Percentiles rank a stretch among this genome's conserved stretches.
phyloP scores from a whole-genome alignment of 2,329 filamentous ascomycete genomes.

The Aspergillus luchuensis region DNA sequence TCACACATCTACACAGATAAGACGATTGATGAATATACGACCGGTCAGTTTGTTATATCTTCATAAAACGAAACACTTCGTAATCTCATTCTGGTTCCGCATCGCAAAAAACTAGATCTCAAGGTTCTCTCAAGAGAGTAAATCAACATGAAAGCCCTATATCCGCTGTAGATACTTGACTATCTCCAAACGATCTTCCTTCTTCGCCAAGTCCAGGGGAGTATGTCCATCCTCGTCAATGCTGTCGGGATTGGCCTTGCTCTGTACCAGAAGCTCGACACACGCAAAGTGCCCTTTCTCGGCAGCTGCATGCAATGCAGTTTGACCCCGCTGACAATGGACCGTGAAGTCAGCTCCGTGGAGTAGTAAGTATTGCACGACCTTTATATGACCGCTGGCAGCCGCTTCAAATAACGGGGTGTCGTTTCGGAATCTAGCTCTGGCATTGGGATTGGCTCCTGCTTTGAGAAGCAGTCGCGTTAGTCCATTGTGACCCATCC shows the following conservation, averaged over 20 bases:
- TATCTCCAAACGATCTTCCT: background rate
- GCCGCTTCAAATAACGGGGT: constrained; percentile 1
- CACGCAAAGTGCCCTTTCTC: background rate
- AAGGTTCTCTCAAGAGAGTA: background rate
- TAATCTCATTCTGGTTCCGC: background rate
- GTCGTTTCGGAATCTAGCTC: background rate
- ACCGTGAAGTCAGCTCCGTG: background rate
- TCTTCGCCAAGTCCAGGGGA: background rate
- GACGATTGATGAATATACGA: no score
- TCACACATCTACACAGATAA: no score
- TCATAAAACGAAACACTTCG: no score
- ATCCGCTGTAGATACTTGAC: background rate
- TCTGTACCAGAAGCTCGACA: background rate
- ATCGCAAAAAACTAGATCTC: background rate
- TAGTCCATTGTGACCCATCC: background rate
- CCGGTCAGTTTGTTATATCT: no score
- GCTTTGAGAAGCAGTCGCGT: background rate
- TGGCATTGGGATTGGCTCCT: background rate
- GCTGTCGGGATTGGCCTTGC: background rate
- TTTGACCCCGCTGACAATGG: background rate
- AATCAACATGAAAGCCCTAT: background rate
- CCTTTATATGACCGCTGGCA: background rate
- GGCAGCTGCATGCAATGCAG: constrained; percentile 2
- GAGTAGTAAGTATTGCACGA: background rate
- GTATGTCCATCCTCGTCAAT: background rate